Evolutionary conservation across 2,329 filamentous ascomycete species (phyloP).

Genomic region (Westerdykella sp.): DNA sequence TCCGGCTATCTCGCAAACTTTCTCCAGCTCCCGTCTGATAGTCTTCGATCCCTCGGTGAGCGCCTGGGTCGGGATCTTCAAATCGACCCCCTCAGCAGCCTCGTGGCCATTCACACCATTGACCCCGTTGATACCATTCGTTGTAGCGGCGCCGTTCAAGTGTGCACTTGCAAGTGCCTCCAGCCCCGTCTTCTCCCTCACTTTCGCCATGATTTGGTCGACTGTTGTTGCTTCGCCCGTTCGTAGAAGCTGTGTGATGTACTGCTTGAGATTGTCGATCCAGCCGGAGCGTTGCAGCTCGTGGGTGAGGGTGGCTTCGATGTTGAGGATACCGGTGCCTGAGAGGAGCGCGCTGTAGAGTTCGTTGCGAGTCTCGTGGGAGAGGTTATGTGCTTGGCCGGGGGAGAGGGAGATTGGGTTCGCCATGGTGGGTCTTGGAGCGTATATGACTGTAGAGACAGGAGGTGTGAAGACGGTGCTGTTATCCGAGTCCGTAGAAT

Average conservation of each 20-base stretch:
- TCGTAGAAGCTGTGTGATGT: conserved; percentile 52
- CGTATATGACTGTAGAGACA: too few relatives aligned
- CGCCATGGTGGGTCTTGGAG: conserved; percentile 1
- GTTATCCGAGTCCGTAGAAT: too few relatives aligned
- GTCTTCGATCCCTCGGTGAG: conserved; percentile 47
- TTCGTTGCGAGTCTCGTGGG: conserved; percentile 35
- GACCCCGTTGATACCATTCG: conserved; percentile 19
- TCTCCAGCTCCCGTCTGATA: conserved; percentile 48
- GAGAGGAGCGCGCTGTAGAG: conserved; percentile 45
- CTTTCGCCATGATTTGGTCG: conserved; percentile 50
- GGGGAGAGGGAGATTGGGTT: conserved; percentile 22
- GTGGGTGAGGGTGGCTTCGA: conserved; percentile 50
- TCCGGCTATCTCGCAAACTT: conserved; percentile 40
- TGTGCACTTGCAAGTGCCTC: neutral
- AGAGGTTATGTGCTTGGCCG: conserved; percentile 39
- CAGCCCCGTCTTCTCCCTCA: conserved; percentile 37
- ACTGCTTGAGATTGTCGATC: conserved; percentile 50
- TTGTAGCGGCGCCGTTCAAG: conserved; percentile 1
- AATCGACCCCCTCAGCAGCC: conserved; percentile 33
- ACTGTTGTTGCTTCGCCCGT: conserved; percentile 53
- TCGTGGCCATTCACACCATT: conserved; percentile 30
- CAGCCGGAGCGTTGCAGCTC: conserved; percentile 54
- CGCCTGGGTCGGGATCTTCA: conserved; percentile 45
- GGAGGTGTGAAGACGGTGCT: neutral
- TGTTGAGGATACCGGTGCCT: conserved; percentile 47